Percentiles rank a stretch among this genome's conserved stretches.
Conservation (phyloP, 306 rosid species). For the Gleditsia sinensis region DNA sequence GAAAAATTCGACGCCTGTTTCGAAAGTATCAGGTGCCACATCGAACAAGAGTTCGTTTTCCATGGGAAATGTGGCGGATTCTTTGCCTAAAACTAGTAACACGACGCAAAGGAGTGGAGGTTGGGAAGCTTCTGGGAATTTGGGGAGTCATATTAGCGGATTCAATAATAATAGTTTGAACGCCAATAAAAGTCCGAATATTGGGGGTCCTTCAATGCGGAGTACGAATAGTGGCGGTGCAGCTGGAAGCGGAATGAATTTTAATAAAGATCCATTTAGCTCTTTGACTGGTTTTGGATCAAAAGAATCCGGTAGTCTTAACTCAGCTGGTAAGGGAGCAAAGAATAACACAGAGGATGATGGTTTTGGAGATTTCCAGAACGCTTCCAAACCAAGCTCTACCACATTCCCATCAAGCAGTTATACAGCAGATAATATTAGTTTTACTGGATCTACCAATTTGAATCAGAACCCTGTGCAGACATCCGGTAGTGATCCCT, state of each 20-base stretch:
- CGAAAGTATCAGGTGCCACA: slow-evolving; percentile 28
- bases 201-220: slow-evolving; percentile 64
- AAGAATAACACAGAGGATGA: slow-evolving; percentile 41
- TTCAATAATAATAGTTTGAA: slow-evolving; percentile 23
- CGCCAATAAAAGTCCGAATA: slow-evolving; percentile 44
- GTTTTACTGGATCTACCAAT: slow-evolving; percentile 49
- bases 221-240: slow-evolving; percentile 41
- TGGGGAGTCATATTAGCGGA: slow-evolving; percentile 22
- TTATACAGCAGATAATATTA: slow-evolving; percentile 32
- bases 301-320: slow-evolving; percentile 57
- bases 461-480: slow-evolving; percentile 48
- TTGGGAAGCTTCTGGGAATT: slow-evolving; percentile 60
- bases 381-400: slow-evolving; percentile 64
- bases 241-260: slow-evolving; percentile 48
- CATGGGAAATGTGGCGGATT: slow-evolving; percentile 62
- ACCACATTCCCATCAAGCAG: slow-evolving; percentile 45
- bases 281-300: slow-evolving; percentile 78
- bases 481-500: slow-evolving; percentile 65
- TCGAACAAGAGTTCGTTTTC: slow-evolving; percentile 59
- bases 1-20: slow-evolving; percentile 55
- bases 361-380: slow-evolving; percentile 83
- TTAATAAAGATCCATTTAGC: slow-evolving; percentile 81
- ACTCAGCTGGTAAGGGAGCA: slow-evolving; percentile 51
- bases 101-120: slow-evolving; percentile 36
- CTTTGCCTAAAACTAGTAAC: slow-evolving; percentile 64